Evolutionary conservation across 2,329 filamentous ascomycete genomes (phyloP).

Genomic region (Lojkania enalia): DNA sequence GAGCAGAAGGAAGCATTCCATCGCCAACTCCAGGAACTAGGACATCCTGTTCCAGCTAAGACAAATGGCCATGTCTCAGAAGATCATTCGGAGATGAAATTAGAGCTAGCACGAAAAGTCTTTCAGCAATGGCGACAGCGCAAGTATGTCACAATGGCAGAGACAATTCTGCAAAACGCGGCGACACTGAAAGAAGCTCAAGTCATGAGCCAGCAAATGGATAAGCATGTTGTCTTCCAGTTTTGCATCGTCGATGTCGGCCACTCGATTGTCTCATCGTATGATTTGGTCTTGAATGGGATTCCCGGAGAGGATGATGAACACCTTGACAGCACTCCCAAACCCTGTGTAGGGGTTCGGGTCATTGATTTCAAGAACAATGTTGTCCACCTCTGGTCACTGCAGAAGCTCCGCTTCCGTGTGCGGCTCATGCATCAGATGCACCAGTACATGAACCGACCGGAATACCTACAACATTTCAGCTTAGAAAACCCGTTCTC

Average conservation of each 20-base stretch:
- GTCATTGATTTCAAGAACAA: slow-evolving; percentile 88
- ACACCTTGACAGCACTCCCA: slow-evolving; percentile 76
- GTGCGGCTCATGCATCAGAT: slow-evolving; percentile 93
- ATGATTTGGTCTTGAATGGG: slow-evolving; percentile 93
- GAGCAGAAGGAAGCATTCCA: slow-evolving; percentile 84
- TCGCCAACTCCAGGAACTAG: slow-evolving; percentile 72
- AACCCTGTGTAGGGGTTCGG: slow-evolving; percentile 87
- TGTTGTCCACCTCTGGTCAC: slow-evolving; percentile 89
- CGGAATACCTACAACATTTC: slow-evolving; percentile 92
- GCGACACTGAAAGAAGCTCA: slow-evolving; percentile 91
- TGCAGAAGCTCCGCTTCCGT: slow-evolving; percentile 87
- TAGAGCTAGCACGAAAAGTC: slow-evolving; percentile 67
- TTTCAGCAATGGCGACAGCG: slow-evolving; percentile 78
- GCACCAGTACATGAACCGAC: slow-evolving; percentile 93
- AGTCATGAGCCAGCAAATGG: slow-evolving; percentile 95
- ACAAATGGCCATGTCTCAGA: slow-evolving; percentile 43
- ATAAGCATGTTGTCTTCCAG: slow-evolving; percentile 90
- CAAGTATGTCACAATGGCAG: slow-evolving; percentile 91
- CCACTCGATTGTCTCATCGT: slow-evolving; percentile 87
- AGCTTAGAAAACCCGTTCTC: slow-evolving; percentile 91
- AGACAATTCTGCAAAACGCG: slow-evolving; percentile 85
- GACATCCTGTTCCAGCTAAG: slow-evolving; percentile 54
- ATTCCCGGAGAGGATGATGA: slow-evolving; percentile 84
- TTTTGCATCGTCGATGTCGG: slow-evolving; percentile 90
- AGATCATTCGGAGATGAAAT: slow-evolving; percentile 66